phyloP scores from a whole-genome alignment of 2,329 filamentous ascomycete species.

The Cladophialophora psammophila region DNA sequence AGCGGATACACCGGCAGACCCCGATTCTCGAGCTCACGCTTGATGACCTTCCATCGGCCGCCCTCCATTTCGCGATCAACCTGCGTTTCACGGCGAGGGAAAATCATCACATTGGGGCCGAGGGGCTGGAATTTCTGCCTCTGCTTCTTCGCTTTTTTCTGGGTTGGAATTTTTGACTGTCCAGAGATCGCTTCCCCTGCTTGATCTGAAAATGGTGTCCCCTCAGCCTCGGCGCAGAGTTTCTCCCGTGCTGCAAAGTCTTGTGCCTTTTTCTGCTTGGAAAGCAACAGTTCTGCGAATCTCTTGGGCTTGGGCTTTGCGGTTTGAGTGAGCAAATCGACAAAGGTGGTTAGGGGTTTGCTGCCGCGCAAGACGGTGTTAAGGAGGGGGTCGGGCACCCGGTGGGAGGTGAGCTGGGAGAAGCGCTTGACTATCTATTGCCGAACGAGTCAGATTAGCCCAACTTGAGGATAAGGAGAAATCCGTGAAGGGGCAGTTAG shows the following conservation, averaged over 20 bases:
- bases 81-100: conserved; percentile 69
- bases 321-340: conserved; percentile 42
- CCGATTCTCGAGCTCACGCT: conserved; percentile 70
- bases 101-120: conserved; percentile 71
- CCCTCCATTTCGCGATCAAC: conserved; percentile 74
- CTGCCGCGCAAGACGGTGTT: conserved; percentile 61
- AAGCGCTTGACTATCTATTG: conserved; percentile 78
- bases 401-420: conserved; percentile 79
- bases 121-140: conserved; percentile 19
- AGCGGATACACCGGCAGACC: conserved; percentile 65
- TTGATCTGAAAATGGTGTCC: not conserved
- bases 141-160: conserved; percentile 6
- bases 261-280: conserved; percentile 29
- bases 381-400: conserved; percentile 75
- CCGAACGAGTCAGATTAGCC: conserved; percentile 27
- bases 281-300: conserved; percentile 27
- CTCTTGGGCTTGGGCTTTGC: conserved; percentile 63
- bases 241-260: conserved; percentile 4
- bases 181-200: not conserved
- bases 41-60: conserved; percentile 81
- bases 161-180: not conserved
- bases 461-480: not conserved
- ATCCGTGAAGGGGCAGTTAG: not conserved
- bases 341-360: conserved; percentile 61
- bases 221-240: not conserved